Base-by-base conservation (phyloP, 257 asterid genomes). In the Przewalskia tangutica region DNA sequence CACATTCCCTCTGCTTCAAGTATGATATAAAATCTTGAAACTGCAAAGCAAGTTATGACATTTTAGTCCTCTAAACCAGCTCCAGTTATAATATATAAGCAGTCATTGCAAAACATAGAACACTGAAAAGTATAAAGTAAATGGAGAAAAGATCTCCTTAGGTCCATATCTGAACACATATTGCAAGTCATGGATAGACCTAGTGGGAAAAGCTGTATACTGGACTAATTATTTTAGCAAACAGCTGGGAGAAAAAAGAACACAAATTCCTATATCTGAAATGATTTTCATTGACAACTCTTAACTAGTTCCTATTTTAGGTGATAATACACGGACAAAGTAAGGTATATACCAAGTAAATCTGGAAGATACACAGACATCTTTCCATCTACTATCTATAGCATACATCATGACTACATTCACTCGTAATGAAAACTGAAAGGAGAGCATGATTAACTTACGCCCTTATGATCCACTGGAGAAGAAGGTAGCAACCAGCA, bases 1-100 rank as follows among this genome's bases (percentile, higher is more conserved):
- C 98, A 86, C 98, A 93, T 48, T 95, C 97, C 89, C 98, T 89
- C 89, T 95, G 98, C 89, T 89, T 91, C 95, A 95, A 86, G 89
- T 95, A 95, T 8, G 92, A 80, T 56, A 90, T 81, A 82, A 95
- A 95, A 83, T 95, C 98, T 81, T 92, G 97, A 87, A 93, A 90
- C 98, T 95, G 97, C 86, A 86, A 63, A 86, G 53, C 44, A 80
- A 75, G 12, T 50, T 75, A 46, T 23, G n/a, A 46, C 79, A 46
- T 46, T 46, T 12, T 46, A 46, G 79, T 71, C 79, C 79, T 71
- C 79, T 71, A 50, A 27, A 75, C 14, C 55, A n/a, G 75, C 71
- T 20, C 71, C 75, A 42, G 68, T 40, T 59, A 59, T 64, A 59
- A 60, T 54, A 58, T 5, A 6, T 48, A n/a, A 9, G 40, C 59